Evolutionary conservation across 2,329 filamentous ascomycete genomes (phyloP).

Genomic region (Cladosporium sp.): DNA sequence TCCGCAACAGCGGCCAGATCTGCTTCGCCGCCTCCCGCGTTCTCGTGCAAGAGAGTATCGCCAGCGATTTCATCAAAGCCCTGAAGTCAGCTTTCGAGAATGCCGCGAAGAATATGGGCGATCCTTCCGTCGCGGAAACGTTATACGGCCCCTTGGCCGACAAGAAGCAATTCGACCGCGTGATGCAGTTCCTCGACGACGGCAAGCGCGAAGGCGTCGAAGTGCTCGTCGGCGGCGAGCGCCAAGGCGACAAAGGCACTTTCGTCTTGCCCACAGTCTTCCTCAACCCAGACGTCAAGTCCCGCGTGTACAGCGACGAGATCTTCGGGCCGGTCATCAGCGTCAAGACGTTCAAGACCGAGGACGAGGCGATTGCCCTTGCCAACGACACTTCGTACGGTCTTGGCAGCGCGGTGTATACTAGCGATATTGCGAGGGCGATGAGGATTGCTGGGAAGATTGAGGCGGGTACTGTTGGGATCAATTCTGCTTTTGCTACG

Average conservation of each 20-base stretch:
- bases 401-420: constrained; percentile 69
- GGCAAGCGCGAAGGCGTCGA: constrained; percentile 20
- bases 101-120: constrained; percentile 18
- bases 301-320: constrained; percentile 47
- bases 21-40: constrained; percentile 59
- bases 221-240: constrained; percentile 21
- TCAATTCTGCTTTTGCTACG: constrained; percentile 43
- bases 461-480: constrained; percentile 61
- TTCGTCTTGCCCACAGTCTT: constrained; percentile 19
- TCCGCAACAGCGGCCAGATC: constrained; percentile 59
- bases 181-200: constrained; percentile 35
- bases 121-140: neutral
- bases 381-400: constrained; percentile 71
- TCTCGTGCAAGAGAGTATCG: constrained; percentile 55
- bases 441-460: constrained; percentile 45
- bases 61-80: constrained; percentile 29
- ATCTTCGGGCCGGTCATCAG: constrained; percentile 48
- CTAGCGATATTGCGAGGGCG: constrained; percentile 59
- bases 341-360: constrained; percentile 43
- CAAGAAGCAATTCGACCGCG: constrained; percentile 29
- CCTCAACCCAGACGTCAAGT: constrained; percentile 61
- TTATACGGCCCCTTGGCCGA: constrained; percentile 6
- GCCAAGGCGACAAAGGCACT: constrained; percentile 9
- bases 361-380: constrained; percentile 42
- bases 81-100: constrained; percentile 7